phyloP scores from a whole-genome alignment of 1,284 basidiomycete genomes.

The Neonothopanus nambi region DNA sequence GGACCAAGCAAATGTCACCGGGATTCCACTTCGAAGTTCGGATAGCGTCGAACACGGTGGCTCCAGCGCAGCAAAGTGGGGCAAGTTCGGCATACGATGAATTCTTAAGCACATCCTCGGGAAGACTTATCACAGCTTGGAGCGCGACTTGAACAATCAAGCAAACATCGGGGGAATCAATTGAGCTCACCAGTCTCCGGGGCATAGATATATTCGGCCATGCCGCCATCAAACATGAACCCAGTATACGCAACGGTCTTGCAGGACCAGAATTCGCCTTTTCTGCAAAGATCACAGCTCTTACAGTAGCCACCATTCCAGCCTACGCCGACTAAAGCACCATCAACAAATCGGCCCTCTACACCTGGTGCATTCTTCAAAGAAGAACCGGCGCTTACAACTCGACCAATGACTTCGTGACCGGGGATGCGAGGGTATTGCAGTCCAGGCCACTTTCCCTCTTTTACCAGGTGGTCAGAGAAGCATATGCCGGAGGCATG shows the following conservation, averaged over 20 bases:
- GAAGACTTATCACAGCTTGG: slow-evolving; percentile 21
- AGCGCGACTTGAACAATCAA: slow-evolving; percentile 3
- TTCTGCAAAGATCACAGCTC: slow-evolving; percentile 17
- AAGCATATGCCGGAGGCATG: slow-evolving; percentile 26
- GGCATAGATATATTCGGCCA: slow-evolving; percentile 21
- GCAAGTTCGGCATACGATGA: slow-evolving; percentile 22
- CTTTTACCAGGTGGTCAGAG: slow-evolving; percentile 26
- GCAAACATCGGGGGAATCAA: too few relatives aligned
- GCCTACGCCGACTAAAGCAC: slow-evolving; percentile 21
- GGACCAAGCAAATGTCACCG: slow-evolving; percentile 29
- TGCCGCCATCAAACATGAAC: slow-evolving; percentile 24
- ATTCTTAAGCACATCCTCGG: slow-evolving; percentile 19
- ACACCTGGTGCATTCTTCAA: slow-evolving; percentile 4
- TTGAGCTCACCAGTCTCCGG: slow-evolving; percentile 9
- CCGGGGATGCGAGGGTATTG: slow-evolving; percentile 22
- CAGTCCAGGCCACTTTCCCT: slow-evolving; percentile 22
- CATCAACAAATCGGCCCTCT: slow-evolving; percentile 15
- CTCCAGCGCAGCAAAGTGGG: slow-evolving; percentile 22
- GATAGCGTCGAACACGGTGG: slow-evolving; percentile 22
- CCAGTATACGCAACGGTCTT: slow-evolving; percentile 17
- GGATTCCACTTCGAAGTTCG: slow-evolving; percentile 15
- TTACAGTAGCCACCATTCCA: slow-evolving; percentile 25
- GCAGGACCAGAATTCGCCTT: slow-evolving; percentile 23
- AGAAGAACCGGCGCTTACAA: slow-evolving; percentile 18
- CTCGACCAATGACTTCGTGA: slow-evolving; percentile 23